Conservation (phyloP, 345 rosid genomes). For the Abelmoschus esculentus region DNA sequence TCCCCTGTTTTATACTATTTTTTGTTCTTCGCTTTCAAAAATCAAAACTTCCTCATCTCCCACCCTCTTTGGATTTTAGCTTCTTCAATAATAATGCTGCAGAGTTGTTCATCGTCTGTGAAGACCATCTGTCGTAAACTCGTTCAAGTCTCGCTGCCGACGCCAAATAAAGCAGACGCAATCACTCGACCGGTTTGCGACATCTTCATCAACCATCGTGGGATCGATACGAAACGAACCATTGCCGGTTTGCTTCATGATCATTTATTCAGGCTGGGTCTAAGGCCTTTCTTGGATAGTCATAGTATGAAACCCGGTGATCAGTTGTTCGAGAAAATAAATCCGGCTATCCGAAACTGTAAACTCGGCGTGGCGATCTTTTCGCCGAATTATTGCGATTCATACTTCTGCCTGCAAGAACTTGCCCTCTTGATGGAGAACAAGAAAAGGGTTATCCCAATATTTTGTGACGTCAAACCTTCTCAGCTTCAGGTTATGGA, state of each 20-base stretch:
- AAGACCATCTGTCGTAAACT: constrained; percentile 15
- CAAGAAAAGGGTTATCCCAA: constrained; percentile 65
- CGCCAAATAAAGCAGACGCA: not conserved
- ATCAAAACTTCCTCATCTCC: too few relatives aligned
- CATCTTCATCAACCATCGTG: constrained; percentile 78
- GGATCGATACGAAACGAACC: constrained; percentile 69
- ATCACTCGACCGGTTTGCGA: constrained; percentile 29
- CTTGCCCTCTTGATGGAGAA: constrained; percentile 60
- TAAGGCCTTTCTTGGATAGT: constrained; percentile 62
- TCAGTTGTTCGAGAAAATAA: constrained; percentile 43
- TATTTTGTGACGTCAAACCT: constrained; percentile 77
- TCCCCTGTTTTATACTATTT: too few relatives aligned
- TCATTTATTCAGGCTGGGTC: constrained; percentile 32
- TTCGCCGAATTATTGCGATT: constrained; percentile 71
- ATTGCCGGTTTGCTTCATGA: constrained; percentile 58
- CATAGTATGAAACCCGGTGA: constrained; percentile 82
- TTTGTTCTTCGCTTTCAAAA: too few relatives aligned
- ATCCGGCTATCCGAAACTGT: constrained; percentile 41
- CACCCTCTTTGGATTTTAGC: not conserved
- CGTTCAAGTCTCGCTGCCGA: not conserved
- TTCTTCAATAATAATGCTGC: constrained; percentile 45
- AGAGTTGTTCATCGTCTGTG: constrained; percentile 17
- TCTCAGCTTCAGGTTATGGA: constrained; percentile 51
- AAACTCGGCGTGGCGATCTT: constrained; percentile 67
- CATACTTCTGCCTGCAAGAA: constrained; percentile 75